Evolutionary conservation across 169 alveolate genomes (phyloP), one percentile per base, ranked within the genome.

Genomic region (Plasmodium berghei): DNA sequence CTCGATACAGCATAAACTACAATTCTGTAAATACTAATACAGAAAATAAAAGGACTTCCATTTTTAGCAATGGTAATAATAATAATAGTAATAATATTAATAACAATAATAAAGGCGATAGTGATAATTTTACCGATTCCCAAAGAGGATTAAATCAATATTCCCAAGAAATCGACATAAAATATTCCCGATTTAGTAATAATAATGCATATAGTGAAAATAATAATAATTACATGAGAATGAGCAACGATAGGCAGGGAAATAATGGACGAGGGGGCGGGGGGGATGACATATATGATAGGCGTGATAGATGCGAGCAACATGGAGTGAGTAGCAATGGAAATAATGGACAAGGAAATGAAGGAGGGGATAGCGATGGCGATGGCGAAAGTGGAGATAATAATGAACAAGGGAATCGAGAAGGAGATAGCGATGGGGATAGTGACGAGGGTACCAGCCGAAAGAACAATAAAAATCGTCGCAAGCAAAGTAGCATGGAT

Each of bases 161-260:
- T 34, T 34, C 42, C 42, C 42, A 34, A 34, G 42, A 34, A 4
- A 34, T 3, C 8, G 42, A 34, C 42, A 1, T 8, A 34, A 34
- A 34, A 34, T 26, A 49, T 26, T 49, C 42, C 16, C 24, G 16
- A 16, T 20, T 16, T 70, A 70, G 80, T 49, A 45, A 70, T 42
- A 69, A 69, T 48, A 70, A 63, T 24, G 20, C 18, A 16, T 20
- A 18, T 2, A 70, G 64, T 70, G 80, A 70, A 26, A 70, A 70
- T 70, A 6, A 12, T 6, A 70, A 49, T 26, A 70, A 70, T 5
- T 64, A 46, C 1, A 70, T 70, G 18, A 56, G 34, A 42, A 62
- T 42, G 22, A 24, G 63, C 16, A 45, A 10, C 8, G 87, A 34
- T 34, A 5, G 42, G 3, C 42, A 73, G 49, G 9, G 3, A 5